Conservation (phyloP, 1,284 basidiomycete genomes). For the Rhodotorula sp. region DNA sequence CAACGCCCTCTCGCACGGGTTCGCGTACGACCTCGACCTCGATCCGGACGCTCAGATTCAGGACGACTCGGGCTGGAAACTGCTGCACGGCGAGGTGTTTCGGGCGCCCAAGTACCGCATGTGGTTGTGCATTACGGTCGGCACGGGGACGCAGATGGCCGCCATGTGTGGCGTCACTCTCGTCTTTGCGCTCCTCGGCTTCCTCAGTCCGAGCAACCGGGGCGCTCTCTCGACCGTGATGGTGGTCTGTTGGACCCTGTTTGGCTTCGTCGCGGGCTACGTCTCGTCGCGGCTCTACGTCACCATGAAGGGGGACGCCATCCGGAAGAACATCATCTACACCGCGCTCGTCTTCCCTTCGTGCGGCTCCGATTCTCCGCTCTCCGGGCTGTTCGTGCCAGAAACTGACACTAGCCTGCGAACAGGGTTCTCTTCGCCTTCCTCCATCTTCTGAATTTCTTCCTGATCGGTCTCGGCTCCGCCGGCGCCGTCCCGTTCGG, state of each 20-base stretch:
- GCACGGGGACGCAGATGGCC: conserved; percentile 85
- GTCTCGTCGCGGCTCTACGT: conserved; percentile 79
- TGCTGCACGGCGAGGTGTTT: conserved; percentile 95
- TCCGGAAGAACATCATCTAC: conserved; percentile 77
- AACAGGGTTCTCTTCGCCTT: conserved; percentile 70
- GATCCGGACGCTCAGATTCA: conserved; percentile 49
- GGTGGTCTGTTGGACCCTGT: conserved; percentile 93
- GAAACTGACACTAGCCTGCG: background rate
- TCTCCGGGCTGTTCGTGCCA: background rate
- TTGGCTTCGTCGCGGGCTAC: conserved; percentile 82
- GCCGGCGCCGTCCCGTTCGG: conserved; percentile 96
- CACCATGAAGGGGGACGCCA: conserved; percentile 75
- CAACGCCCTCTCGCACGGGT: conserved; percentile 61
- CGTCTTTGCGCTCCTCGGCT: conserved; percentile 93
- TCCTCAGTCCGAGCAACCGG: conserved; percentile 91
- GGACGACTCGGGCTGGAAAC: conserved; percentile 98
- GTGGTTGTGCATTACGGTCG: conserved; percentile 77
- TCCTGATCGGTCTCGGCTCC: conserved; percentile 78
- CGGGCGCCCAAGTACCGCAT: conserved; percentile 75
- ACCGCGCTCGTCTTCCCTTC: conserved; percentile 87
- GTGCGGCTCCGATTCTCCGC: conserved; percentile 53
- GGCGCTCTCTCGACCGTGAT: conserved; percentile 93
- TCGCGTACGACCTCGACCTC: conserved; percentile 18
- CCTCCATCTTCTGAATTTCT: conserved; percentile 81
- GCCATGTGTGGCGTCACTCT: conserved; percentile 88